phyloP scores from a whole-genome alignment of 1,284 basidiomycete species.

The Athelia psychrophila region DNA sequence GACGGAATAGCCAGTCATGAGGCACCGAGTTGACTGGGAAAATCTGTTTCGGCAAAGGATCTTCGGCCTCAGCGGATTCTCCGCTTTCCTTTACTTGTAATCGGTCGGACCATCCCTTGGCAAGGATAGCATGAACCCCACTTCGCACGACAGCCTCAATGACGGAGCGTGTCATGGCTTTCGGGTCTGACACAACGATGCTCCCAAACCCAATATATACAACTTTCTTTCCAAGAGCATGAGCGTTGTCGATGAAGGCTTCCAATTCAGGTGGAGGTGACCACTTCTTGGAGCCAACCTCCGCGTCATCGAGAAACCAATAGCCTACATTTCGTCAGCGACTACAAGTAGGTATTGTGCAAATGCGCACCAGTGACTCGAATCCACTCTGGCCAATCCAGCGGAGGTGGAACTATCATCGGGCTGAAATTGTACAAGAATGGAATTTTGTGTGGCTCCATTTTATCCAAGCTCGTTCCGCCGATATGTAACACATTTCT shows the following conservation, averaged over 20 bases:
- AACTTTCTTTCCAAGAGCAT: constrained; percentile 77
- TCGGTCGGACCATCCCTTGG: constrained; percentile 97
- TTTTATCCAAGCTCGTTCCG: constrained; percentile 85
- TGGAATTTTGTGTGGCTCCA: constrained; percentile 95
- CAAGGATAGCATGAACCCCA: constrained; percentile 88
- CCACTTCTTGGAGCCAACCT: constrained; percentile 87
- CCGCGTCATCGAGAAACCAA: constrained; percentile 93
- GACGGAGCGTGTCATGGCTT: constrained; percentile 87
- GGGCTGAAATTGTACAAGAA: constrained; percentile 98
- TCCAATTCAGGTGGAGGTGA: constrained; percentile 77
- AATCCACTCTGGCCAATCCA: constrained; percentile 99
- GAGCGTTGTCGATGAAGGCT: constrained; percentile 80
- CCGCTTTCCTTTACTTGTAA: constrained; percentile 61
- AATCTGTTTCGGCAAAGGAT: constrained; percentile 73
- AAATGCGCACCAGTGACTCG: constrained; percentile 74
- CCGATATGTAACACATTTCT: constrained; percentile 74
- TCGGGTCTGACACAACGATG: constrained; percentile 94
- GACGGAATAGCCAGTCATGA: constrained; percentile 95
- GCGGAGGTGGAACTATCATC: constrained; percentile 80
- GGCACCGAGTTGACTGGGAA: constrained; percentile 87
- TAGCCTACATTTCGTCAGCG: constrained; percentile 56
- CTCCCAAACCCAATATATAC: constrained; percentile 99
- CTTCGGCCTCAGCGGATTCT: constrained; percentile 59
- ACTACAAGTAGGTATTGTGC: constrained; percentile 9
- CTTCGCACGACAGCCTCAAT: constrained; percentile 84